Percentiles rank a stretch among this genome's conserved stretches.
Evolutionary conservation across 306 rosid species (phyloP).

Genomic region (Vachellia collinsii): DNA sequence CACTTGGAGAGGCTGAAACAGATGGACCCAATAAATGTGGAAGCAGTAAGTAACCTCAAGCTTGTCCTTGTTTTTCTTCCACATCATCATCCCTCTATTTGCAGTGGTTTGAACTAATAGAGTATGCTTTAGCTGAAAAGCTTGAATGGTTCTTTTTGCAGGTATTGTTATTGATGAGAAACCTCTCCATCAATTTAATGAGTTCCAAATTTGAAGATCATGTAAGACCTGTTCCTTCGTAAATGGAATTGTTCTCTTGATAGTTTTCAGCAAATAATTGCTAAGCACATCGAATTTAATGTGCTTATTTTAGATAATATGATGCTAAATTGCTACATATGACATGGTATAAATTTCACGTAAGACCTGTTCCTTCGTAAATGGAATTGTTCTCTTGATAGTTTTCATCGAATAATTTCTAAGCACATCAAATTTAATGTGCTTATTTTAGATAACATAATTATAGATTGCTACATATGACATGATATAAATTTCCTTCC

Average conservation of each 20-base stretch:
- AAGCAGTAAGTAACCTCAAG: conserved; percentile 65
- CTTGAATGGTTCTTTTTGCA: conserved; percentile 43
- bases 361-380: conserved; percentile 45
- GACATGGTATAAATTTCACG: conserved; percentile 41
- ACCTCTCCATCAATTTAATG: conserved; percentile 72
- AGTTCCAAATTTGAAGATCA: conserved; percentile 81
- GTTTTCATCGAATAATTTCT: background rate
- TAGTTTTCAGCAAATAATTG: conserved; percentile 6
- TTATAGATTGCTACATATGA: background rate
- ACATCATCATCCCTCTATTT: background rate
- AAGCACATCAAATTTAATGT: background rate
- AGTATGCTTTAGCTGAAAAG: background rate
- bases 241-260: background rate
- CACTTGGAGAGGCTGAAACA: conserved; percentile 73
- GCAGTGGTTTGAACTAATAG: conserved; percentile 1
- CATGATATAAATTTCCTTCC: background rate
- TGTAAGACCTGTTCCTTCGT: conserved; percentile 53
- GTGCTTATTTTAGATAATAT: background rate
- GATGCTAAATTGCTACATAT: background rate
- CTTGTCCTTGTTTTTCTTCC: conserved; percentile 11
- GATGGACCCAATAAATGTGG: conserved; percentile 84
- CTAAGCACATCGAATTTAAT: background rate
- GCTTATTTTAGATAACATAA: background rate
- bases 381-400: conserved; percentile 4
- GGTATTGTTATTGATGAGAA: conserved; percentile 81